Evolutionary conservation across 805 yeast genomes (phyloP), one percentile per base, ranked within the genome.

Genomic region (Lipomyces japonicus): DNA sequence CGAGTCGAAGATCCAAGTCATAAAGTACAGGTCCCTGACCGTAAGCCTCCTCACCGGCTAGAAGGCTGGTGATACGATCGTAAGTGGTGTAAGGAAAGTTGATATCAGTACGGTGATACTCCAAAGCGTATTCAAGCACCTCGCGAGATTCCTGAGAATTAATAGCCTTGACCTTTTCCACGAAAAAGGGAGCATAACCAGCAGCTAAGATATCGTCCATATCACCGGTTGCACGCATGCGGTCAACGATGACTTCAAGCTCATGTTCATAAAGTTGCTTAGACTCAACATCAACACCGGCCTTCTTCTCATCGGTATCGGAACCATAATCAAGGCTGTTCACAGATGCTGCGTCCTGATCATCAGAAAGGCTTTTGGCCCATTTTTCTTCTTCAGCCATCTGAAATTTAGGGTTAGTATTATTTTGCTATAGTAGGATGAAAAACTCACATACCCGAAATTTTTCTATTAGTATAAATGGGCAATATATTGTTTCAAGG

Each of bases 21-120:
- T 48, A 51, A 9, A 37, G n/a, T 9, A 34, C 36, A 9, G 45
- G 55, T 3, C 56, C 56, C 30, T 22, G 26, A 3, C 43, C 55
- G 22, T 51, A 57, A 44, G 58, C 61, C 21, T 63, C 49, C 47
- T 63, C 63, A 4, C 69, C 68, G 6, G 62, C 51, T 2, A 64
- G 57, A 14, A 71, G 62, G 12, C 48, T 42, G 37, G 58, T 44
- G 37, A 72, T 63, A 35, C 67, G 66, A 1, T 61, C 64, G 46
- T 66, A 69, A 46, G 70, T 73, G 10, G 58, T 65, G 3, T 50
- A 49, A n/a, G 75, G 73, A 52, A 75, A 68, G 61, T 76, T 77
- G 40, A 72, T 70, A 60, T 77, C 81, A 44, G 67, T 70, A 2
- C 51, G 53, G 53, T 74, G 76, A 22, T 71, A 69, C 1, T 55